Evolutionary conservation across 768 basidiomycete genomes (phyloP), one percentile per base, ranked within the genome.

Genomic region (Termitomyces sp.): DNA sequence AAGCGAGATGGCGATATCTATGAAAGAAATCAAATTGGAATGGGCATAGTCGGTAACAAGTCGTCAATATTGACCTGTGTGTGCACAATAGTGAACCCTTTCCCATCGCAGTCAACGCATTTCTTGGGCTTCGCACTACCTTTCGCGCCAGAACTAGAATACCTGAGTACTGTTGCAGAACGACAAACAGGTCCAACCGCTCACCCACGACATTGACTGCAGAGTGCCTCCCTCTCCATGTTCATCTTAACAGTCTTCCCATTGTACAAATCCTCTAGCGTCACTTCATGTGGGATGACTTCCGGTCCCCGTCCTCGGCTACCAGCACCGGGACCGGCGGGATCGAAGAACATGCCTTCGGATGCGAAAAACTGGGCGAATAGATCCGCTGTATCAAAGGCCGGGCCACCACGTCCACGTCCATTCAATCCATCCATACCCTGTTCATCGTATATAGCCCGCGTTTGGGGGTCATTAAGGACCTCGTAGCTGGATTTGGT

Each of bases 211-310:
- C 96, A 98, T 12, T 74, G 72, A 14, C 76, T 77, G 70, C 96
- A 98, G 2, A 90, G 73, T 9, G 87, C 74, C 67, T 93, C 86
- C 65, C 92, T 87, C 72, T 96, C 94, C 78, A 97, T 83, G 63
- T 85, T 90, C 77, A 98, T 85, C 68, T 87, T 90, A 56, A 95
- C 87, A 10, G 81, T 82, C 72, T 95, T 95, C 31, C 95, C 96
- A 56, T 89, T 90, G 73, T 93, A 98, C 21, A 95, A 75, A 69
- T 98, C 95, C 71, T 97, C 95, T 31, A 98, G 78, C 5, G 90
- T 88, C 53, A 96, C 90, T 40, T 91, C 81, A 68, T 95, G 89
- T 4, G 86, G 83, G 61, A 93, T 85, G 45, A 86, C 76, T 21
- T 95, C 86, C 63, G 89, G 79, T 16, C 88, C 88, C 63, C 83